Base-by-base conservation (phyloP, 129 eudicot species). In the Arctium lappa region DNA sequence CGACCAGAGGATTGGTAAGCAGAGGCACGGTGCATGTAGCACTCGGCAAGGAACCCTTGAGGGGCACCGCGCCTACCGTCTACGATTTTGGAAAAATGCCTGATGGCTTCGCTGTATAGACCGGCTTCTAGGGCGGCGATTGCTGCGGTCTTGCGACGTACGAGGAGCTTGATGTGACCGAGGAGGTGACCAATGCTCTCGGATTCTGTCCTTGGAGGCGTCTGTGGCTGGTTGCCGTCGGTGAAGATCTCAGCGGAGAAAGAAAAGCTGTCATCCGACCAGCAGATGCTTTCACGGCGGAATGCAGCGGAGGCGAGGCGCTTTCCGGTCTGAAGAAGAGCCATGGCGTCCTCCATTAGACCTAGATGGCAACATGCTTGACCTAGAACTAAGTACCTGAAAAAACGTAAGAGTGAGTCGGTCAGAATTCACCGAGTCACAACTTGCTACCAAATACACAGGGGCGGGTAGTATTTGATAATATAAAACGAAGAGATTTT, bases 301-400 rank as follows among this genome's bases (percentile, higher is more conserved):
- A 86, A 91, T 53, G 95, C 98, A 2, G 94, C 98, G 22, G 98
- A 86, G 13, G 98, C 98, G 4, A 96, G 92, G 81, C 99, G 99
- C 85, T 93, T 96, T 18, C 97, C 95, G 77, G 92, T 91, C 77
- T 96, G 99, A 66, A 96, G 90, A 76, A 96, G 95, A 0, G 89
- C 92, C 95, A 96, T 83, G 1, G 99, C 99, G 66, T 96, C 99
- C 83, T 96, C 99, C 99, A 96, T 90, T 71, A 96, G 46, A 1
- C 99, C 99, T 33, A 96, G 74, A 73, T 93, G 99, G 80, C 97
- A 91, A 80, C 99, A 96, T 3, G 99, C 99, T 88, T 96, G 94
- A 6, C 99, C 99, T 31, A 96, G 72, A 6, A 96, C 90, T 80
- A 91, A 69, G 79, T 96, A 96, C 91, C 99, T 96, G 90, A 34